Base-by-base conservation (phyloP, 768 basidiomycete genomes). In the button mushroom (Agaricus bisporus) region DNA sequence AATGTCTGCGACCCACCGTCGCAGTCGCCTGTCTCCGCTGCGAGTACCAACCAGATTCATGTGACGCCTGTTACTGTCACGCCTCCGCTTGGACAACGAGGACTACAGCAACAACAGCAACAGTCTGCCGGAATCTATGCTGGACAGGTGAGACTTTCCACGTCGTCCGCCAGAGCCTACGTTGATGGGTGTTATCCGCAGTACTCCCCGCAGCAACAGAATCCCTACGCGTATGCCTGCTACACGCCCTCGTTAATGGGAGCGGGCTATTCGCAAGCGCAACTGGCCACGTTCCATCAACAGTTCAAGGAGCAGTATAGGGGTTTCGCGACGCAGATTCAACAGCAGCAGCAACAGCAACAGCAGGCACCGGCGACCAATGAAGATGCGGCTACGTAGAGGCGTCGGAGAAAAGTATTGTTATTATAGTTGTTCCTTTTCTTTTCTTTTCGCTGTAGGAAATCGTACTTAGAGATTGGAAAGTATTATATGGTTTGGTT, bases 1-100 rank as follows among this genome's bases (percentile, higher is more conserved):
- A 60, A 61, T 26, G 56, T 53, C 43, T 58, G 55, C n/a, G 49
- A 60, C 20, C 58, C 54, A 41, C 56, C 56, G 10, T 51, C 55
- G 28, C 59, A 58, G 32, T 41, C 45, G 18, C 46, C 49, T 11
- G 46, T 35, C 22, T 11, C 41, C 8, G 41, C 41, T 6, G 39
- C 22, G 18, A 48, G 36, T 9, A 20, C 49, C 9, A 49, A 41
- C 5, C 48, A 55, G 25, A 48, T 48, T 20, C 53, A 48, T 32
- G 38, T 48, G 25, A 54, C 48, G 1, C 46, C 45, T 25, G 42
- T 54, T 2, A 36, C 25, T 14, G 39, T 48, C 15, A 41, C 48
- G 5, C 46, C 32, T 12, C 11, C 52, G 14, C 25, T 26, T 10
- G 25, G 38, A 5, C 53, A 54, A 15, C 53, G 41, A 12, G 53